Base-by-base conservation (phyloP, 768 basidiomycete genomes). In the Tricholomella constricta region DNA sequence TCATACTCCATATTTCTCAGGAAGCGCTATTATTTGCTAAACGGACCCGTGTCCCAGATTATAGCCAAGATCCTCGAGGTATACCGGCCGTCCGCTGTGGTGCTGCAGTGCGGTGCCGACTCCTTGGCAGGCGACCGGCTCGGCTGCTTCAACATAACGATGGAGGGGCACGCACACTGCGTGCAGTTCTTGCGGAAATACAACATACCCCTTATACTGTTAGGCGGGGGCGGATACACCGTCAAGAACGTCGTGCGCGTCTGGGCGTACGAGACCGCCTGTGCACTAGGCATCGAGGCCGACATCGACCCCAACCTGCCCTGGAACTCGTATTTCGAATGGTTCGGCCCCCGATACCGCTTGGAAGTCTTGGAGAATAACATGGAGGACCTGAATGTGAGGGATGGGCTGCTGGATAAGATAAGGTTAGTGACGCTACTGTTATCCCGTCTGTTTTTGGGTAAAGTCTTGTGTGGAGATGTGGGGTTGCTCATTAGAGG, bases 191-290 rank as follows among this genome's bases (percentile, higher is more conserved):
- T 98, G 47, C 84, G 91, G 47, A 79, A 81, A 54, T 85, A 90
- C 65, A 85, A 89, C 57, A 74, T 97, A 29, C 96, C 96, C 0
- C 78, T 95, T 42, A 91, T 98, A 59, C 78, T 98, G 32, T 80
- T 99, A 3, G 96, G 96, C 25, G 96, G 96, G 2, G 96, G 96
- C 14, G 96, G 96, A 2, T 99, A 98, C 70, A 98, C 96, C 0
- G 89, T 96, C 37, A 93, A 95, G 69, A 99, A 99, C 64, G 94
- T 98, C 17, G 92, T 93, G 6, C 80, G 93, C 40, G 85, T 88
- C 31, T 99, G 96, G 96, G 87, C 94, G 26, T 96, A 91, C 73
- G 96, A 99, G 70, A 99, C 97, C 0, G 96, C 94, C 1, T 89
- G 95, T 62, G 91, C 93, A 19, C 80, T 94, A n/a, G 95, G 92